Conservation (phyloP, 176 grass and related monocot genomes). For the Secale cereale region DNA sequence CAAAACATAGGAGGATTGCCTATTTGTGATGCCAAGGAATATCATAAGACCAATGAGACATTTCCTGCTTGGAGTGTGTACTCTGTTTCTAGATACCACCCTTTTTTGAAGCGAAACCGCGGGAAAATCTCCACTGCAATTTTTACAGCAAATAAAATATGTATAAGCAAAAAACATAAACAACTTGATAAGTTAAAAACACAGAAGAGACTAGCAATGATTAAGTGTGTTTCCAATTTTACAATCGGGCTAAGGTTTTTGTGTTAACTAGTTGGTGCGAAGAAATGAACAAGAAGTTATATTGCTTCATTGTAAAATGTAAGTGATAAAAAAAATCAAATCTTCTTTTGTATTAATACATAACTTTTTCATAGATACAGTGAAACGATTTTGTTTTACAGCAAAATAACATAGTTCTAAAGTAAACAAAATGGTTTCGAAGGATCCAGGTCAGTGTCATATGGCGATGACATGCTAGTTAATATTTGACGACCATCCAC, state of each 20-base stretch:
- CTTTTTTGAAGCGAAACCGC: not conserved
- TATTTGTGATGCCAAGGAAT: slow-evolving; percentile 22
- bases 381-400: not conserved
- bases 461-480: not conserved
- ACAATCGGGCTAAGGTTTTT: not conserved
- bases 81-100: not conserved
- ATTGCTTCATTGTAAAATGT: not conserved
- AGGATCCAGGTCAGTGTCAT: not conserved
- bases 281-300: no score
- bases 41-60: slow-evolving; percentile 33
- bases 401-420: not conserved
- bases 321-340: not conserved
- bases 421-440: not conserved
- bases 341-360: not conserved
- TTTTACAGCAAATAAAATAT: not conserved
- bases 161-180: not conserved
- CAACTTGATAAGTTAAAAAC: no score
- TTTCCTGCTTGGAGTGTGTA: not conserved
- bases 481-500: not conserved
- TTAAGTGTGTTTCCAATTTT: not conserved
- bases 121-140: not conserved
- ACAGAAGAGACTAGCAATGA: no score
- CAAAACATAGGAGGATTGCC: not conserved
- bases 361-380: not conserved
- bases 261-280: not conserved